These are phyloP conservation scores for Aspergillus sp. DNA, from an alignment of 2,329 filamentous ascomycete genomes.

Conservation along the genomic window DNA sequence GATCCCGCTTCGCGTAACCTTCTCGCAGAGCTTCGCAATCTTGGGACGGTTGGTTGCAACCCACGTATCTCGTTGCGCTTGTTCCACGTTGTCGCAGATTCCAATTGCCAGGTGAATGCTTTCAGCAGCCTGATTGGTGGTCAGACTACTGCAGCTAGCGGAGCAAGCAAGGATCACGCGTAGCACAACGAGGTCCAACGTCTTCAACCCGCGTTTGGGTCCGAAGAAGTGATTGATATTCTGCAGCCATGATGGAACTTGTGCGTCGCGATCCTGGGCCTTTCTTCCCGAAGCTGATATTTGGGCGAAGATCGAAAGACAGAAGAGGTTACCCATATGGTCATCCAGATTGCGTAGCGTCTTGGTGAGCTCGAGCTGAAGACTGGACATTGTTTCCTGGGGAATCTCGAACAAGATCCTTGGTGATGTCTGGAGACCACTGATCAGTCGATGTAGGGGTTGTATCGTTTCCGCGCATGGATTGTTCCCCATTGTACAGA, in stretches of 20 bases:
- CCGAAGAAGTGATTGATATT: conserved; percentile 40
- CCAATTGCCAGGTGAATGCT: conserved; percentile 36
- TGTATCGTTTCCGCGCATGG: conserved; percentile 32
- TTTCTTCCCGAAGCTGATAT: conserved; percentile 23
- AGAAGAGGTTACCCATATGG: conserved; percentile 40
- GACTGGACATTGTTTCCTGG: conserved; percentile 30
- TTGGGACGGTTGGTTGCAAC: conserved; percentile 30
- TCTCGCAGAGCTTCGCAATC: conserved; percentile 38
- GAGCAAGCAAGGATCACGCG: conserved; percentile 40
- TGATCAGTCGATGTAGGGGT: conserved; percentile 34
- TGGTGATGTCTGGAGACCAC: conserved; percentile 25
- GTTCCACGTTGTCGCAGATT: conserved; percentile 33
- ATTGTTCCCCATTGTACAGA: conserved; percentile 26
- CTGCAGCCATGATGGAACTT: conserved; percentile 29
- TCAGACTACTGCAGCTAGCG: conserved; percentile 29
- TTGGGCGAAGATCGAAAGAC: conserved; percentile 39
- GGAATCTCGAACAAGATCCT: conserved; percentile 29
- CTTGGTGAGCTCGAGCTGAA: conserved; percentile 37
- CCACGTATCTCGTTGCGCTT: conserved; percentile 33
- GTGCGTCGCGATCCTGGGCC: conserved; percentile 13
- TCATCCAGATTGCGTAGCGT: conserved; percentile 38
- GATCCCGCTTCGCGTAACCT: conserved; percentile 29
- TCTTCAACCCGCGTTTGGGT: conserved; percentile 37
- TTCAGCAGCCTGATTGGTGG: conserved; percentile 26
- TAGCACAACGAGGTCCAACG: conserved; percentile 40